phyloP scores from a whole-genome alignment of 768 basidiomycete genomes.

The Tephrocybe sp. region DNA sequence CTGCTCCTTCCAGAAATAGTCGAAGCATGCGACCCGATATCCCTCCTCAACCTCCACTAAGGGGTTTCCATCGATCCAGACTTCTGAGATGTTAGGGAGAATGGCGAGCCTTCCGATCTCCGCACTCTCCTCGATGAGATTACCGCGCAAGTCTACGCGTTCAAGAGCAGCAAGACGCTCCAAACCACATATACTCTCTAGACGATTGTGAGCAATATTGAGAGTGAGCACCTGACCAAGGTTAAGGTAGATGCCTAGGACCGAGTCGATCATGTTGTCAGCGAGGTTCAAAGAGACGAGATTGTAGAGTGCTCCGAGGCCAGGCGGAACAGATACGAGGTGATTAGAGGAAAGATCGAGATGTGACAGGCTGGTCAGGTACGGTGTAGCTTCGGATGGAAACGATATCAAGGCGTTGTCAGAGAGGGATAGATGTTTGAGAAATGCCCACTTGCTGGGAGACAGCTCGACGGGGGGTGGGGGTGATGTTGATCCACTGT shows the following conservation, averaged over 20 bases:
- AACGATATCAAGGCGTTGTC: conserved; percentile 83
- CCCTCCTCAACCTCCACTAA: conserved; percentile 69
- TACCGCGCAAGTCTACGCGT: conserved; percentile 78
- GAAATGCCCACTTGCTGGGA: conserved; percentile 67
- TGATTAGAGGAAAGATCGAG: conserved; percentile 91
- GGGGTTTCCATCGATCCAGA: conserved; percentile 87
- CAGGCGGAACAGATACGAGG: conserved; percentile 81
- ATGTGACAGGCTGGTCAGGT: conserved; percentile 72
- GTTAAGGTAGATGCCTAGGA: conserved; percentile 80
- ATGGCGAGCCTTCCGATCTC: conserved; percentile 82
- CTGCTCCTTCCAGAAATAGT: conserved; percentile 83
- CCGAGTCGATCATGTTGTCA: conserved; percentile 96
- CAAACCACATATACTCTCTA: conserved; percentile 93
- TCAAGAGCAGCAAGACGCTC: conserved; percentile 86
- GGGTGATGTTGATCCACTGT: conserved; percentile 24
- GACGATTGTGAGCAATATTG: conserved; percentile 82
- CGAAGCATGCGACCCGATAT: conserved; percentile 78
- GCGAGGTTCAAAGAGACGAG: conserved; percentile 92
- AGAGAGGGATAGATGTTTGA: conserved; percentile 72
- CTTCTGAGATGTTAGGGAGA: conserved; percentile 73
- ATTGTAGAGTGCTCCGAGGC: conserved; percentile 69
- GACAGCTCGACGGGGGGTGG: conserved; percentile 42
- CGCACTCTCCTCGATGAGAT: conserved; percentile 75
- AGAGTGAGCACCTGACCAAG: conserved; percentile 75
- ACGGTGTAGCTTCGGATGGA: conserved; percentile 61